Base-by-base conservation (phyloP, 371 early-diverging fungal genomes). In the Mortierella sp. region DNA sequence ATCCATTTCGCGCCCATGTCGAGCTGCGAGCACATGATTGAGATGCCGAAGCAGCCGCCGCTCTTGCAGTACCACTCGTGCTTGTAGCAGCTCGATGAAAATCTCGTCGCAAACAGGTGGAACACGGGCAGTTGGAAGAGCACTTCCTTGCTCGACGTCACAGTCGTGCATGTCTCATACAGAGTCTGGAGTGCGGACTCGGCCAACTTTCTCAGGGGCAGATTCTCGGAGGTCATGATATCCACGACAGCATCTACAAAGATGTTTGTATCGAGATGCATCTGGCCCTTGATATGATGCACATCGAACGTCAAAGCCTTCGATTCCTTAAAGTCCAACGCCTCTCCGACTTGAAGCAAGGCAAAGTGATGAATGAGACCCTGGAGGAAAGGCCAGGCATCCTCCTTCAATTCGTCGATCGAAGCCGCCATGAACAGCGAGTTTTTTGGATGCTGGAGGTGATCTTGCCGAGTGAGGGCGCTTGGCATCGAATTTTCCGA, bases 41-140 rank as follows among this genome's bases (percentile, higher is more conserved):
- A 87, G 43, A 99, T 95, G 2, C 98, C 97, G 30, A 86, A 79
- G 71, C 96, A 95, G 1, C 97, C 99, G 28, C 96, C 95, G 27
- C 89, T 87, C 80, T 95, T 95, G 19, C 85, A 82, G 69, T 86
- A 91, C 92, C 93, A 93, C 56, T 94, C 93, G 53, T 89, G 89
- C 75, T 92, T 89, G 75, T 93, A 97, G 61, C 97, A 97, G 62
- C 88, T 88, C 0, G 92, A 92, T 46, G 92, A 90, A 60, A 95
- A 94, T 21, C 90, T 85, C 0, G 88, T 86, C 17, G 94, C 93
- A 51, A 96, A 83, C 7, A 86, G 81, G 27, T 92, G 89, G 72
- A 95, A 95, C 5, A 92, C 86, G 0, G 92, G 89, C 7, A 94
- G 64, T 14, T 86, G 84, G 54, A 87, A 86, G 14, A 92, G 84